Base-by-base conservation (phyloP, 2,329 filamentous ascomycete species). In the Colletotrichum simmondsii region DNA sequence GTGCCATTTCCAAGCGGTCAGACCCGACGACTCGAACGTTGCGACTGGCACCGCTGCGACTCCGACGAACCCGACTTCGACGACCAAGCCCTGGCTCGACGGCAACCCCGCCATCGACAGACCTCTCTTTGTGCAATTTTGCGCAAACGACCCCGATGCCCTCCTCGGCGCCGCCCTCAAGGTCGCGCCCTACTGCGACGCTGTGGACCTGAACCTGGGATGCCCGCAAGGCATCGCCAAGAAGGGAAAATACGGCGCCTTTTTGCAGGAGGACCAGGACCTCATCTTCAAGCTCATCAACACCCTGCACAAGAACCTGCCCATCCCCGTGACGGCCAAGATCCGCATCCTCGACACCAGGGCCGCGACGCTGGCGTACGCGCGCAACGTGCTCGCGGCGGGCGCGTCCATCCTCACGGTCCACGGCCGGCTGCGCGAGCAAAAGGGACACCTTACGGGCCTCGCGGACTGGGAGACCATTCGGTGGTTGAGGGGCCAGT, bases 71-170 rank as follows among this genome's bases (percentile, higher is more conserved):
- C 35, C 35, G 12, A 14, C 67, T 49, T 56, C 68, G 30, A 42
- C 68, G 7, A 60, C 74, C 28, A 80, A 85, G 12, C 82, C 84
- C 6, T 94, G 91, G 82, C 92, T 98, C 30, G 97, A 99, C 83
- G 97, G 97, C 56, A 96, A 98, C 82, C 93, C 95, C 0, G 79
- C 87, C 16, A 86, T 95, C 72, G 97, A 99, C 83, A 90, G 97
- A 6, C 97, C 97, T 0, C 90, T 98, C 11, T 95, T 98, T 77
- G 96, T 98, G 3, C 97, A 99, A 80, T 99, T 99, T 83, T 99
- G 97, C 87, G 94, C 95, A 74, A 97, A 97, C 82, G 92, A 97
- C 73, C 91, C 95, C 0, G 89, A 93, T n/a, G 91, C 93, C 65
- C 88, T 98, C 24, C 90, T 98, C 60, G 88, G 88, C 32, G 95